phyloP scores from a whole-genome alignment of 805 yeast genomes.

The Dipodascopsis uninucleata region DNA sequence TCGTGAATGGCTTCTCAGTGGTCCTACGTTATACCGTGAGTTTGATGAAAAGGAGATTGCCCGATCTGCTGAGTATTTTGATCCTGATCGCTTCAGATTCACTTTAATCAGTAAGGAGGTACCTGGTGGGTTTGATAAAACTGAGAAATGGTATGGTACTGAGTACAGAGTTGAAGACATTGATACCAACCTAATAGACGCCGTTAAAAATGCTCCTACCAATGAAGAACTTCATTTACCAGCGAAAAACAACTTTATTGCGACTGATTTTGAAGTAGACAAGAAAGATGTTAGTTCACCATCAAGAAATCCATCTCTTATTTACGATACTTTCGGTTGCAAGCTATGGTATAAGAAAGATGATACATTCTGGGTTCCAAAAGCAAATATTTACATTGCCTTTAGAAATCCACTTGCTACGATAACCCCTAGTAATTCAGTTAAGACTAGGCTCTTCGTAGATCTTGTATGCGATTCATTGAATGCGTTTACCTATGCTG shows the following conservation, averaged over 20 bases:
- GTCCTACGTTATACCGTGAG: constrained; percentile 49
- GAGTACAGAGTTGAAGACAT: constrained; percentile 56
- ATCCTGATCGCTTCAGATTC: constrained; percentile 57
- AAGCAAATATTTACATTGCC: constrained; percentile 64
- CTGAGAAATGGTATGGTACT: constrained; percentile 90
- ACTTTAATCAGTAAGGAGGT: constrained; percentile 52
- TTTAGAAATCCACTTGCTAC: constrained; percentile 62
- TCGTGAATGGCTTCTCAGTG: constrained; percentile 56
- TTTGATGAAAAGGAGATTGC: constrained; percentile 55
- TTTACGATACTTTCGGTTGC: constrained; percentile 49
- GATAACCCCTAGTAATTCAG: constrained; percentile 54
- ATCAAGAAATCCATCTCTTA: constrained; percentile 56
- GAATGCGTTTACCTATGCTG: constrained; percentile 75
- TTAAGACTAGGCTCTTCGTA: constrained; percentile 58
- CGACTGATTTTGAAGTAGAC: constrained; percentile 67
- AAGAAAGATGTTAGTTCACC: constrained; percentile 40
- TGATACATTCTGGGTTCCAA: constrained; percentile 84
- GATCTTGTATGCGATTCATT: constrained; percentile 74
- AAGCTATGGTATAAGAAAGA: constrained; percentile 87
- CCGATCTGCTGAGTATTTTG: constrained; percentile 49
- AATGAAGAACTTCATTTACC: constrained; percentile 55
- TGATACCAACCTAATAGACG: constrained; percentile 39
- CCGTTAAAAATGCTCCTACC: constrained; percentile 36
- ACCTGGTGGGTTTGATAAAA: constrained; percentile 43
- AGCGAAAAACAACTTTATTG: constrained; percentile 71